Conservation (phyloP, 768 basidiomycete species). For the Lactarius indigo region DNA sequence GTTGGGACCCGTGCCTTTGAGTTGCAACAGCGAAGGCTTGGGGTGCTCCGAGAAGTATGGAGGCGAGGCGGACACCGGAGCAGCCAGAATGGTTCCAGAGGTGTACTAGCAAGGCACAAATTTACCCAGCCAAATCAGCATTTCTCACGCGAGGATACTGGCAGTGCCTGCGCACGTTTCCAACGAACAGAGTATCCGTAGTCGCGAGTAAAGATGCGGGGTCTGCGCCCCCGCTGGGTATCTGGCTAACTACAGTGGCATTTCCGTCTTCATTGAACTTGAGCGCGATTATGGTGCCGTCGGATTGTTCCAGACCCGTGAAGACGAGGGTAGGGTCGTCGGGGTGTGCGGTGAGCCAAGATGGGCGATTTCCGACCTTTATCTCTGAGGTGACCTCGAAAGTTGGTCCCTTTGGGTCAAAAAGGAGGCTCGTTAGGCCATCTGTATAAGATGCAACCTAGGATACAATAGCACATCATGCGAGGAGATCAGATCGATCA, state of each 20-base stretch:
- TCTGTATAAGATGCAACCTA: slow-evolving; percentile 67
- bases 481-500: neutral
- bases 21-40: slow-evolving; percentile 34
- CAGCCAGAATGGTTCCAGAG: slow-evolving; percentile 54
- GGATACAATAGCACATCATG: slow-evolving; percentile 39
- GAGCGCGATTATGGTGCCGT: slow-evolving; percentile 63
- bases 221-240: slow-evolving; percentile 53
- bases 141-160: neutral
- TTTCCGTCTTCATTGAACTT: slow-evolving; percentile 53
- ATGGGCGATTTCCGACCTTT: slow-evolving; percentile 59
- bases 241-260: slow-evolving; percentile 47
- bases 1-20: slow-evolving; percentile 61
- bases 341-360: slow-evolving; percentile 70
- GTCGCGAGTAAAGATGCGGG: slow-evolving; percentile 63
- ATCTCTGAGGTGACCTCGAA: slow-evolving; percentile 45
- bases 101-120: slow-evolving; percentile 49
- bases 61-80: slow-evolving; percentile 50
- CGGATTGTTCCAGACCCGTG: slow-evolving; percentile 59
- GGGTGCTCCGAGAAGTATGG: slow-evolving; percentile 42
- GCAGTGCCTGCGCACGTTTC: slow-evolving; percentile 57
- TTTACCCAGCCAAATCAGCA: slow-evolving; percentile 1
- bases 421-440: slow-evolving; percentile 57
- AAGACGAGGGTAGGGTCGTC: slow-evolving; percentile 55
- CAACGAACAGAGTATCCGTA: slow-evolving; percentile 56
- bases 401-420: slow-evolving; percentile 48